Base-by-base conservation (phyloP, 441 rosid genomes). In the Eutrema salsugineum region DNA sequence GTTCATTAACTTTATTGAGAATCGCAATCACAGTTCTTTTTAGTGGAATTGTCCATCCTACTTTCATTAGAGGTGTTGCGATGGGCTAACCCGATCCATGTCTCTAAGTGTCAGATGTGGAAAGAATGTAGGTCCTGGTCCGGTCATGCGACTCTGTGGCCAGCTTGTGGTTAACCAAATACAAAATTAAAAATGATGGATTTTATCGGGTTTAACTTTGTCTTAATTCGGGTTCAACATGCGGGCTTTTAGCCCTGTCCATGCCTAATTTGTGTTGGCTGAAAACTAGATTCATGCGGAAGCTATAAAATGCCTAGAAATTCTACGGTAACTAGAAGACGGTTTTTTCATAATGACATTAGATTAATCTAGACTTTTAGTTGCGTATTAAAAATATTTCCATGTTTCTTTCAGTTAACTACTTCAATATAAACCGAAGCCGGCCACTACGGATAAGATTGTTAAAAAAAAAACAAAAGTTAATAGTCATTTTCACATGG, bases 401-500 rank as follows among this genome's bases (percentile, higher is more conserved):
- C n/a, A 32, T 55, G 38, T 55, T 43, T 54, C 30, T 42, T 17
- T 50, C 22, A 51, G 2, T 51, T 28, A 60, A 60, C 33, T 61
- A 43, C 30, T 53, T 33, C 46, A 39, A 39, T 14, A 42, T 56
- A 33, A 56, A 72, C 42, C 50, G 35, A 59, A 55, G 15, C 51
- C 72, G 46, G 15, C 51, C 72, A 58, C 4, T 49, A 40, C 4
- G 20, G 43, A 35, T 15, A 11, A 22, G 61, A 49, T 58, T 65
- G 66, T 36, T 10, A 38, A 4, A 47, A 10, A 57, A 32, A 53
- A 53, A 19, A 17, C 14, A 19, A 61, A 75, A 63, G 70, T 51
- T 68, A 62, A 30, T 22, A 47, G 79, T 70, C 79, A 40, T 70
- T 76, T 76, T 76, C 79, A 59, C 50, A 11, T 38, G 75, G 46